These are phyloP conservation scores for Neurospora sp. DNA, from an alignment of 495 filamentous ascomycete genomes.

Conservation along the genomic window DNA sequence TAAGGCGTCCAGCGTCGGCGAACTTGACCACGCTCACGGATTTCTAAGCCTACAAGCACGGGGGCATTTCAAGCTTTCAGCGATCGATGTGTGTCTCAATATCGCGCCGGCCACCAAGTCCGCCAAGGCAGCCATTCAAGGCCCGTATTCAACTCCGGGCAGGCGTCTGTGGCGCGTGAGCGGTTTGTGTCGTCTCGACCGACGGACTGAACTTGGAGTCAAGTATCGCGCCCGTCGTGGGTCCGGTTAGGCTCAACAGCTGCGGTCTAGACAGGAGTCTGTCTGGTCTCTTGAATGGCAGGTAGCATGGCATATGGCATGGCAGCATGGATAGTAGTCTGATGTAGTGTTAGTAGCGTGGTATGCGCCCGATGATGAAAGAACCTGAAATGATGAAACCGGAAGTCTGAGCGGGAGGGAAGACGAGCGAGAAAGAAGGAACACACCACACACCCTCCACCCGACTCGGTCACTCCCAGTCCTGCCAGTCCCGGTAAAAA, in stretches of 20 bases:
- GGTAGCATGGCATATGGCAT: background rate
- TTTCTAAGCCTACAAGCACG: background rate
- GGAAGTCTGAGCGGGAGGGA: slow-evolving; percentile 12
- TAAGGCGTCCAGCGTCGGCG: background rate
- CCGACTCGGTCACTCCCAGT: slow-evolving; percentile 4
- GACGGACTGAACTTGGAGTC: background rate
- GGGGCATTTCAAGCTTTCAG: background rate
- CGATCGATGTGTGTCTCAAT: background rate
- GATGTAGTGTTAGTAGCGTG: background rate
- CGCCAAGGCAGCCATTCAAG: background rate
- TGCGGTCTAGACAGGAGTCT: background rate
- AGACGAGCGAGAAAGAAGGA: slow-evolving; percentile 6
- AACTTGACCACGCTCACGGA: background rate
- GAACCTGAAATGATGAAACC: slow-evolving; percentile 22
- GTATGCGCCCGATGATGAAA: slow-evolving; percentile 18
- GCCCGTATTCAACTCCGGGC: background rate
- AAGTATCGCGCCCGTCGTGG: background rate
- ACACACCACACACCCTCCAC: slow-evolving; percentile 3
- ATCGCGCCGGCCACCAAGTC: background rate
- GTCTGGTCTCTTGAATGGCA: background rate
- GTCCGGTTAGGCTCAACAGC: background rate
- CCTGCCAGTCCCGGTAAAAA: background rate
- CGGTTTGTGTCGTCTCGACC: background rate
- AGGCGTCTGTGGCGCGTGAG: background rate
- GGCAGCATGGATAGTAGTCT: background rate